Percentiles rank a stretch among this genome's conserved stretches.
phyloP scores from a whole-genome alignment of 345 rosid genomes.

The Eucalyptus regnans region DNA sequence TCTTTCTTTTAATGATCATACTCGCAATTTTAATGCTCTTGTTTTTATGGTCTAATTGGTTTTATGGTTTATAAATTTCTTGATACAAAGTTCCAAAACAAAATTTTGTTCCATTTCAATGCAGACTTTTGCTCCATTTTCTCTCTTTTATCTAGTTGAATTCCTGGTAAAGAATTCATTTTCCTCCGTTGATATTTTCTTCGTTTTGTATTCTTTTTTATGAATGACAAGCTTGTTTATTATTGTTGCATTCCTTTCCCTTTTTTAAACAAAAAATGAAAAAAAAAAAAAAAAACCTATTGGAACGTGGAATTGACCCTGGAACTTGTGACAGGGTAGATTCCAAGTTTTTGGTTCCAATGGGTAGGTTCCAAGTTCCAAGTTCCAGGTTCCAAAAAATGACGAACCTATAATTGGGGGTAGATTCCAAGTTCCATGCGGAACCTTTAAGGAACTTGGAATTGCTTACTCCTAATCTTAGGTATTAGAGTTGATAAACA shows the following conservation, averaged over 20 bases:
- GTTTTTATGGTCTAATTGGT: too few species aligned
- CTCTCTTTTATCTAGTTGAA: too few species aligned
- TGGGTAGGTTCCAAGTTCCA: rapidly evolving
- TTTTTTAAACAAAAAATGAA: too few species aligned
- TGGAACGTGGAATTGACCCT: rapidly evolving
- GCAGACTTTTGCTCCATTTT: rapidly evolving
- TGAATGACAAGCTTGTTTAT: too few species aligned
- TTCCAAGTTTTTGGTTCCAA: rapidly evolving
- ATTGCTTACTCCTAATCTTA: rapidly evolving
- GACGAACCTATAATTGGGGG: rapidly evolving
- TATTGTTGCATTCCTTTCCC: rapidly evolving
- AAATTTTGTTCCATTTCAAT: too few species aligned
- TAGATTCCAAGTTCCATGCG: rapidly evolving
- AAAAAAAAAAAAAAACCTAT: rapidly evolving
- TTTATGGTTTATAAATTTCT: too few species aligned
- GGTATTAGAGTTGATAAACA: too few species aligned
- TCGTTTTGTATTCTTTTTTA: rapidly evolving
- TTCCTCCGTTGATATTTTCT: rapidly evolving
- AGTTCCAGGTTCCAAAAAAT: rapidly evolving
- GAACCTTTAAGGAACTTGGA: rapidly evolving
- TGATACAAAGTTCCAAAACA: too few species aligned
- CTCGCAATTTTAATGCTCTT: rapidly evolving
- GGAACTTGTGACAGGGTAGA: rapidly evolving
- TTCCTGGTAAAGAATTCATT: too few species aligned
- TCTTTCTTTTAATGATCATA: too few species aligned